A percentile compares a stretch with the other conserved stretches of the same genome.
phyloP scores from a whole-genome alignment of 106 monocot species.

The Dendrobium nobile region DNA sequence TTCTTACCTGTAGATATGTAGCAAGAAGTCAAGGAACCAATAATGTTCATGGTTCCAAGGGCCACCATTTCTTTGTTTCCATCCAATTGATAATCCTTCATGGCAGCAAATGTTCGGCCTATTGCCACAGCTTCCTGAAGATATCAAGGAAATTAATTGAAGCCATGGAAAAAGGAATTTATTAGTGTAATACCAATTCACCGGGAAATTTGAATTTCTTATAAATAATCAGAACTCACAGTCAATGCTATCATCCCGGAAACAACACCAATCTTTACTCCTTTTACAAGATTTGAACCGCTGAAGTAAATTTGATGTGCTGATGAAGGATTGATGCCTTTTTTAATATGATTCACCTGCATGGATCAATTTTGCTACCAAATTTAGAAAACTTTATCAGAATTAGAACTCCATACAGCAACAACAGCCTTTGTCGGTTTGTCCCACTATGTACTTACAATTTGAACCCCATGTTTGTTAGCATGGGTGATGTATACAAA shows the following conservation, averaged over 20 bases:
- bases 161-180: neutral
- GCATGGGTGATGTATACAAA: conserved; percentile 62
- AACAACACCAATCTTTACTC: conserved; percentile 60
- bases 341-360: conserved; percentile 51
- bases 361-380: neutral
- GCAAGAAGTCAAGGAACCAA: conserved; percentile 78
- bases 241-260: conserved; percentile 74
- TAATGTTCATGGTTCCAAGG: conserved; percentile 68
- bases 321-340: conserved; percentile 83
- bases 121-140: conserved; percentile 77
- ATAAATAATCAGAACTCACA: conserved; percentile 23
- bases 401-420: neutral
- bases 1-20: conserved; percentile 60
- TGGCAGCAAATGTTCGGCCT: conserved; percentile 71
- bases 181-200: no score
- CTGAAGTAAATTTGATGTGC: conserved; percentile 46
- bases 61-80: conserved; percentile 91
- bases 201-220: neutral
- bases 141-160: conserved; percentile 1
- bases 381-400: neutral
- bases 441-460: conserved; percentile 33
- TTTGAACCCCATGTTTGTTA: conserved; percentile 59
- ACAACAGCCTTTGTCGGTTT: no score
- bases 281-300: conserved; percentile 43
- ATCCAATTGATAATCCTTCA: conserved; percentile 75